These are phyloP conservation scores for Phytophthora palmivora DNA, from an alignment of 352 stramenopile genomes.

Conservation along the genomic window DNA sequence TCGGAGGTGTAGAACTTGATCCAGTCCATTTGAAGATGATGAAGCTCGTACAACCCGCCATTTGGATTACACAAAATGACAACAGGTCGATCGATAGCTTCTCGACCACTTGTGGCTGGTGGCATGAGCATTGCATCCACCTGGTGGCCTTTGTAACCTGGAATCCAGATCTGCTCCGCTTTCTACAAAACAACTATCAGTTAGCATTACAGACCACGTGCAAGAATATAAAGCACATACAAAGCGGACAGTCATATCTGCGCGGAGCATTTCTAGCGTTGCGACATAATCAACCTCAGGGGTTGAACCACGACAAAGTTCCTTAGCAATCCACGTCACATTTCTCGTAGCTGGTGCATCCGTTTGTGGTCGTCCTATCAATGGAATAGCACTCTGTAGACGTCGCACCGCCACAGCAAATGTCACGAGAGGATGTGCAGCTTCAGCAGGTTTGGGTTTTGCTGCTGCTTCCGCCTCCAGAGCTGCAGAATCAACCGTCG, in stretches of 20 bases:
- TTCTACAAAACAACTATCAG: slow-evolving; percentile 41
- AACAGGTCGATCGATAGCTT: slow-evolving; percentile 43
- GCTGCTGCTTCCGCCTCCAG: slow-evolving; percentile 31
- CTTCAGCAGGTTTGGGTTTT: slow-evolving; percentile 16
- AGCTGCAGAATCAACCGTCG: slow-evolving; percentile 37
- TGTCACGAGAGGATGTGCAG: slow-evolving; percentile 26
- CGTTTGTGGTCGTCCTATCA: slow-evolving; percentile 49
- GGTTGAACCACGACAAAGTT: slow-evolving; percentile 54
- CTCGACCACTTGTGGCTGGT: slow-evolving; percentile 39
- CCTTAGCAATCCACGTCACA: slow-evolving; percentile 58
- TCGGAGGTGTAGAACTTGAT: slow-evolving; percentile 87
- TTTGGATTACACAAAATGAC: slow-evolving; percentile 90
- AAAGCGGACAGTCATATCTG: slow-evolving; percentile 78
- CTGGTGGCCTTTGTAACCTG: slow-evolving; percentile 56
- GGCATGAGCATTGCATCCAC: slow-evolving; percentile 88
- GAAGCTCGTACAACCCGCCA: slow-evolving; percentile 86
- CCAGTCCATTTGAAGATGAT: slow-evolving; percentile 92
- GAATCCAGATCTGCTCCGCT: slow-evolving; percentile 86
- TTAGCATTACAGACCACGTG: slow-evolving; percentile 1
- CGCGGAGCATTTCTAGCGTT: slow-evolving; percentile 83
- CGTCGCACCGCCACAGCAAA: slow-evolving; percentile 42
- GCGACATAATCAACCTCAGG: slow-evolving; percentile 68
- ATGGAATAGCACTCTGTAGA: slow-evolving; percentile 40
- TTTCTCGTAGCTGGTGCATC: slow-evolving; percentile 46
- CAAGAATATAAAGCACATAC: slow-evolving; percentile 43